A percentile compares a stretch with the other conserved stretches of the same genome.
Evolutionary conservation across 768 basidiomycete species (phyloP).

Genomic region (Kwoniella mangroviensis): DNA sequence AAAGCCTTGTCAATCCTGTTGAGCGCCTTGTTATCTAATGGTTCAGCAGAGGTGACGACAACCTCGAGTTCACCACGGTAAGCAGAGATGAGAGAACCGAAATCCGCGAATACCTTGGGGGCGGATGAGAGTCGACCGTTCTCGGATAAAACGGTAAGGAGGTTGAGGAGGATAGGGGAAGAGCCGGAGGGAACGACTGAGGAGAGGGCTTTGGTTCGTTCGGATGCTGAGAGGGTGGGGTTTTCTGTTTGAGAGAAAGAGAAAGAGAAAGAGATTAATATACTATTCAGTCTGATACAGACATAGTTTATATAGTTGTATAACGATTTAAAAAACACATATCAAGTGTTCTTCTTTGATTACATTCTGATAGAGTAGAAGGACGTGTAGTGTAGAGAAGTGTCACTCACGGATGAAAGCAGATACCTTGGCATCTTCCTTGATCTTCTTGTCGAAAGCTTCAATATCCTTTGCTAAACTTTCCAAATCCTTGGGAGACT

Average conservation of each 20-base stretch:
- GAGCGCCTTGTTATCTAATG: conserved; percentile 73
- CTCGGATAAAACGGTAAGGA: conserved; percentile 84
- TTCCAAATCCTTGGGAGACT: conserved; percentile 79
- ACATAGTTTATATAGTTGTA: too few relatives aligned
- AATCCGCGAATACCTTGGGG: conserved; percentile 83
- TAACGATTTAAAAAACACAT: too few relatives aligned
- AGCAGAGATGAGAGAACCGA: conserved; percentile 83
- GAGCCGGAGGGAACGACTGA: conserved; percentile 64
- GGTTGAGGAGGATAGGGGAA: conserved; percentile 80
- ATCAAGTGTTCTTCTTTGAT: too few relatives aligned
- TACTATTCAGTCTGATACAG: neutral
- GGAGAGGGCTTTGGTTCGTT: conserved; percentile 72
- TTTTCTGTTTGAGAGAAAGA: conserved; percentile 61
- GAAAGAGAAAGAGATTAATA: neutral
- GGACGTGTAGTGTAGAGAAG: neutral
- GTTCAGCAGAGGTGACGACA: conserved; percentile 82
- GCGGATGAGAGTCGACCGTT: conserved; percentile 89
- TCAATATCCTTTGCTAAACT: conserved; percentile 85
- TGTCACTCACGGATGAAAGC: conserved; percentile 66
- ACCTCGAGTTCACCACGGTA: conserved; percentile 93
- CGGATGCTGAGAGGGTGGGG: conserved; percentile 84
- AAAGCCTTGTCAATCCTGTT: conserved; percentile 79
- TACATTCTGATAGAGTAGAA: neutral
- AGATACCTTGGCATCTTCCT: conserved; percentile 67
- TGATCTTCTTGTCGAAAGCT: conserved; percentile 71